Evolutionary conservation across 257 asterid species (phyloP), one percentile per base, ranked within the genome.

Genomic region (Echium plantagineum): DNA sequence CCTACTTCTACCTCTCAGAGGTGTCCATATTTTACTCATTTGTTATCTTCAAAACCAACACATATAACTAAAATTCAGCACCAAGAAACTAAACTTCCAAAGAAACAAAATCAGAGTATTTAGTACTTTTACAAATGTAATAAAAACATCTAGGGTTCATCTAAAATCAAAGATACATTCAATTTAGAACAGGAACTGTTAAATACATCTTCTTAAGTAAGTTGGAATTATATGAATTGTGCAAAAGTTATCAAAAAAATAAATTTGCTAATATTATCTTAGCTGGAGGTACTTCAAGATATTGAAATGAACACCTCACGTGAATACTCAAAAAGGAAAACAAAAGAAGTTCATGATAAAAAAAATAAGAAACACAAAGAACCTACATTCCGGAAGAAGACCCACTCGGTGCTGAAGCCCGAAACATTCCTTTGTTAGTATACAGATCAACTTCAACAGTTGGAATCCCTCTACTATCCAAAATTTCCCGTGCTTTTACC

Each of bases 391-490:
- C 95, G 22, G 94, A 83, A 35, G 96, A 75, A 56, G 78, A 73
- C 48, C 96, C 99, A 16, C 96, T 74, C 54, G 97, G 97, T 7
- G 81, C 73, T 57, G 99, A 79, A 55, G 95, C 96, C 28, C 94
- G 95, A 65, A 84, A 93, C 42, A 86, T 64, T 73, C 97, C 99
- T 84, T 89, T 93, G 22, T 84, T 86, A 16, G 99, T 93, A 78
- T 74, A 67, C 80, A 93, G 69, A 77, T 93, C 99, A 59, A 89
- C 99, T 76, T 93, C 99, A 66, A 93, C 97, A 13, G 99, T 89
- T 10, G 99, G 99, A 80, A 93, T 84, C 51, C 99, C 99, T 84
- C 94, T 84, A 76, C 99, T 86, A 28, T 93, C 99, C 16, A 93
- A 87, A 70, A 93, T 86, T 69, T 93, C 97, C 75, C 99, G 74